Evolutionary conservation across 2,329 filamentous ascomycete species (phyloP), one percentile per base, ranked within the genome.

Genomic region (Penicillium brasilianum): DNA sequence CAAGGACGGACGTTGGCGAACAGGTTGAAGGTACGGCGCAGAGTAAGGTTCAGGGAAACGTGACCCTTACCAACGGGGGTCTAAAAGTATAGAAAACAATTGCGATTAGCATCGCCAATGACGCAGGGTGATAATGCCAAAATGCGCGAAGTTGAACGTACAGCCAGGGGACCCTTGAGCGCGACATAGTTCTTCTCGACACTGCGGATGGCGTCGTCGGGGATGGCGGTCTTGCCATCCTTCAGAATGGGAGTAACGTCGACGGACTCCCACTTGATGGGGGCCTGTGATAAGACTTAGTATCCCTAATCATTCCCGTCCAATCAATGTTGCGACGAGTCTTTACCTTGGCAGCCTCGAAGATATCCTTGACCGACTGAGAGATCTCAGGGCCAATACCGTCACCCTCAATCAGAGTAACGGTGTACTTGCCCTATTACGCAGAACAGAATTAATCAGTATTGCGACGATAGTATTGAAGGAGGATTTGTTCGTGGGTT

Each of bases 1-100:
- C 96, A 99, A 66, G 96, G 95, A 76, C 96, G 93, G 74, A 99
- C 87, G 85, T 99, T 99, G 84, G 95, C 96, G 82, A 99, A 99
- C 74, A 99, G 93, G 86, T 99, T 99, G 85, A 99, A 99, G 67
- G 96, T 99, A 77, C 95, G 91, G 78, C 95, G 94, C 74, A 99
- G 93, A 63, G 95, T 99, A 69, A 99, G 85, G 87, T 99, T 99
- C 72, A 99, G 91, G 61, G 95, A 98, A 79, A 99, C 94, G 83
- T 99, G 95, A 76, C 95, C 95, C 86, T 98, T 99, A 81, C 96
- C 95, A 75, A 99, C 88, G 67, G 95, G 95, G 3, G 95, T 99
- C 87, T 93, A 69, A 5, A 68, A n/a, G 52, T 55, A 22, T 32
- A 22, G 37, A 22, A 4, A 28, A 10, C 13, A 56, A 28, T 28